Evolutionary conservation across 2,329 filamentous ascomycete species (phyloP).

Genomic region (Biscogniauxia mediterranea): DNA sequence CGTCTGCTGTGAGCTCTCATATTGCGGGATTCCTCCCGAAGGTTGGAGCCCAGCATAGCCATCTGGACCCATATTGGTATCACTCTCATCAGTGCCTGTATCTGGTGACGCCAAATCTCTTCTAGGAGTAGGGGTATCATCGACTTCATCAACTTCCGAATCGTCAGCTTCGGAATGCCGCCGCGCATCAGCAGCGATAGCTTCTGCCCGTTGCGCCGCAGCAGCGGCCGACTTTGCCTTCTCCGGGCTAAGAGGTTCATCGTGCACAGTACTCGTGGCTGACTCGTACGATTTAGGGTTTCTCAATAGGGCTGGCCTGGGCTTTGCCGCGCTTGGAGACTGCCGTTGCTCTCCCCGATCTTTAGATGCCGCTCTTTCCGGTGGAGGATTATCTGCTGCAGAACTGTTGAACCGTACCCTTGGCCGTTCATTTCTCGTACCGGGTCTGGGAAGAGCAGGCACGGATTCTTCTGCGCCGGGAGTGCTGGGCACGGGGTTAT

Average conservation of each 20-base stretch:
- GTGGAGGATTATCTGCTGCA: constrained; percentile 1
- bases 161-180: constrained; percentile 20
- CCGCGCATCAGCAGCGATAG: constrained; percentile 36
- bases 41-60: constrained; percentile 3
- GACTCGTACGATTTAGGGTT: constrained; percentile 35
- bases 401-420: constrained; percentile 18
- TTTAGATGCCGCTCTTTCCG: constrained; percentile 3
- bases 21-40: background rate
- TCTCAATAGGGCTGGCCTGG: constrained; percentile 39
- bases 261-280: constrained; percentile 21
- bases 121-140: constrained; percentile 19
- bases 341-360: constrained; percentile 5
- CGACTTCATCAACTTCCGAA: constrained; percentile 22
- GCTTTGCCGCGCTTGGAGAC: constrained; percentile 19
- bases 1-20: constrained; percentile 4
- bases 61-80: constrained; percentile 1
- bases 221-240: constrained; percentile 32
- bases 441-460: background rate
- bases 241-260: constrained; percentile 8
- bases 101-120: constrained; percentile 17
- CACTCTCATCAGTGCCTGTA: constrained; percentile 7
- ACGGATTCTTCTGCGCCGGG: background rate
- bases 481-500: background rate
- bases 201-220: constrained; percentile 37
- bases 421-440: constrained; percentile 9